Conservation (phyloP, 2,329 filamentous ascomycete genomes). For the Fusarium sp. region DNA sequence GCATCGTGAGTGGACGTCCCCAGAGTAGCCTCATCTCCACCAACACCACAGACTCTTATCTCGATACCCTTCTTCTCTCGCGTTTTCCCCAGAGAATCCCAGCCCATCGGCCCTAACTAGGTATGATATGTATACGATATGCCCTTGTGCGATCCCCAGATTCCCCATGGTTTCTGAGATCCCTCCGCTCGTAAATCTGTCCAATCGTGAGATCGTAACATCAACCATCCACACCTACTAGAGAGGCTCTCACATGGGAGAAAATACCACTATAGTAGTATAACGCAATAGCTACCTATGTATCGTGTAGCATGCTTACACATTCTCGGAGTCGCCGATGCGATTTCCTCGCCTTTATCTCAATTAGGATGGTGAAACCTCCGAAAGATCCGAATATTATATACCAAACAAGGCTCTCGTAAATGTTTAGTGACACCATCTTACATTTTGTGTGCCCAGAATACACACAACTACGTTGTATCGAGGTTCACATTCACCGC, state of each 20-base stretch:
- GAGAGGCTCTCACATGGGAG: background rate
- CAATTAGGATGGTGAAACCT: background rate
- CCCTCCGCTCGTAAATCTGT: background rate
- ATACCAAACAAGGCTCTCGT: background rate
- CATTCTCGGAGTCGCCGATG: conserved; percentile 25
- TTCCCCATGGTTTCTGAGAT: conserved; percentile 28
- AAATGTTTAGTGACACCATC: background rate
- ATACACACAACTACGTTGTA: background rate
- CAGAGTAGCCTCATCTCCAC: conserved; percentile 27
- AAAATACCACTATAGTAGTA: background rate
- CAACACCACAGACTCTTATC: conserved; percentile 1
- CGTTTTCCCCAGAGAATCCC: conserved; percentile 1
- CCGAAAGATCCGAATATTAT: conserved; percentile 17
- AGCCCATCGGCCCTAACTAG: background rate
- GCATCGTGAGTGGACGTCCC: conserved; percentile 21
- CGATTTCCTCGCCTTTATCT: background rate
- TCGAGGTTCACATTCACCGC: background rate
- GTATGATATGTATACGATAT: background rate
- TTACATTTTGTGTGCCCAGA: background rate
- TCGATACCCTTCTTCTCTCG: background rate
- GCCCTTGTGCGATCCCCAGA: conserved; percentile 4
- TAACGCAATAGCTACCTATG: background rate
- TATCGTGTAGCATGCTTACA: conserved; percentile 4
- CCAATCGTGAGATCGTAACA: conserved; percentile 18
- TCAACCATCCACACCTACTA: background rate